These are phyloP conservation scores for Chaetomium sp. DNA, from an alignment of 2,329 filamentous ascomycete genomes.

Conservation along the genomic window DNA sequence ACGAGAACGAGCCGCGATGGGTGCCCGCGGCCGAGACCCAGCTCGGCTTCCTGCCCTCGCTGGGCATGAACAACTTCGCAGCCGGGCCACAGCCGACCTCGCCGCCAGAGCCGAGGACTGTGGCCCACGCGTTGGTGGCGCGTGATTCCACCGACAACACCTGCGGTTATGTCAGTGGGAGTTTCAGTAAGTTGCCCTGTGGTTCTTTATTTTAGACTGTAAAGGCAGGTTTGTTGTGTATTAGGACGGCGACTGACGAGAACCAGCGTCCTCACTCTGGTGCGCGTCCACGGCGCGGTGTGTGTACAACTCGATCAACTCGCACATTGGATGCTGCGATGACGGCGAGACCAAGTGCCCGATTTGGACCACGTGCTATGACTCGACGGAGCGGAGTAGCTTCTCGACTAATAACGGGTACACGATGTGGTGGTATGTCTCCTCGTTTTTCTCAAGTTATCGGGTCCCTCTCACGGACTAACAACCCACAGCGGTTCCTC, in stretches of 20 bases:
- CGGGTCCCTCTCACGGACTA: neutral
- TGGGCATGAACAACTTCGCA: conserved; percentile 11
- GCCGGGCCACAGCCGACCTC: too few relatives aligned
- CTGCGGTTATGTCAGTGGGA: conserved; percentile 29
- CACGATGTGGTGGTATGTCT: conserved; percentile 30
- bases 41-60: conserved; percentile 20
- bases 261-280: conserved; percentile 23
- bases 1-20: conserved; percentile 20
- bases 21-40: conserved; percentile 24
- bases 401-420: conserved; percentile 24
- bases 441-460: neutral
- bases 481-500: conserved; percentile 19
- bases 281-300: conserved; percentile 26
- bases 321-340: conserved; percentile 30
- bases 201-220: neutral
- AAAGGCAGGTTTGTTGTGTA: neutral
- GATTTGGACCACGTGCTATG: conserved; percentile 27
- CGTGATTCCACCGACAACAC: conserved; percentile 26
- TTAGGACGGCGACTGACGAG: neutral
- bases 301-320: conserved; percentile 26
- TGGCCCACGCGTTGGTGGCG: conserved; percentile 15
- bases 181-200: neutral
- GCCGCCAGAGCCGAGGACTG: conserved; percentile 19
- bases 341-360: conserved; percentile 20
- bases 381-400: conserved; percentile 19